Evolutionary conservation across 2,329 filamentous ascomycete genomes (phyloP).

Genomic region (Clarireedia hainanense): DNA sequence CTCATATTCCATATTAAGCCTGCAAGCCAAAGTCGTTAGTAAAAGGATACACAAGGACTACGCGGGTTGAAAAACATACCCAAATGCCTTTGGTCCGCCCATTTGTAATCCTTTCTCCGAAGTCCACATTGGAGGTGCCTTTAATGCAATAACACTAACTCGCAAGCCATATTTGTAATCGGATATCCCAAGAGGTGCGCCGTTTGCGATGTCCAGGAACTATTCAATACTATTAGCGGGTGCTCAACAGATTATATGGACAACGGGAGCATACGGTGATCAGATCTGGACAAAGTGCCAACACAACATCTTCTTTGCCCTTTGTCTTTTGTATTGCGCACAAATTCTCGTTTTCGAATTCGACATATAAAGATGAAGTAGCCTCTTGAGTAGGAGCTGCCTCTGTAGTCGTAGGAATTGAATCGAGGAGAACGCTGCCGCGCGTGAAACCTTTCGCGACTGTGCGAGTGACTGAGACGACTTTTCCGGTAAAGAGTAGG

Average conservation of each 20-base stretch:
- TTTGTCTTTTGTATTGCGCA: slow-evolving; percentile 16
- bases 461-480: slow-evolving; percentile 22
- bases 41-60: background rate
- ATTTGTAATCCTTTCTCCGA: slow-evolving; percentile 32
- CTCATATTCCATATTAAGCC: slow-evolving; percentile 23
- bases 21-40: slow-evolving; percentile 4
- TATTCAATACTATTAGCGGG: slow-evolving; percentile 10
- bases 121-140: slow-evolving; percentile 43
- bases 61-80: slow-evolving; percentile 22
- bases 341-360: slow-evolving; percentile 29
- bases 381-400: background rate
- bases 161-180: slow-evolving; percentile 44
- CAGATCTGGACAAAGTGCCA: slow-evolving; percentile 26
- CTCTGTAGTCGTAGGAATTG: background rate
- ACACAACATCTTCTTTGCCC: slow-evolving; percentile 15
- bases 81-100: slow-evolving; percentile 35
- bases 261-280: slow-evolving; percentile 15
- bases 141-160: slow-evolving; percentile 42
- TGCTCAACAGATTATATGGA: no score
- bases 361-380: slow-evolving; percentile 14
- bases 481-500: slow-evolving; percentile 26
- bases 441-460: slow-evolving; percentile 25
- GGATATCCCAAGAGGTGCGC: slow-evolving; percentile 42
- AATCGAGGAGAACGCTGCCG: slow-evolving; percentile 22
- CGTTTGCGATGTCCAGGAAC: slow-evolving; percentile 38